Conservation (phyloP, 768 basidiomycete genomes). For the Mycena olivaceomarginata region DNA sequence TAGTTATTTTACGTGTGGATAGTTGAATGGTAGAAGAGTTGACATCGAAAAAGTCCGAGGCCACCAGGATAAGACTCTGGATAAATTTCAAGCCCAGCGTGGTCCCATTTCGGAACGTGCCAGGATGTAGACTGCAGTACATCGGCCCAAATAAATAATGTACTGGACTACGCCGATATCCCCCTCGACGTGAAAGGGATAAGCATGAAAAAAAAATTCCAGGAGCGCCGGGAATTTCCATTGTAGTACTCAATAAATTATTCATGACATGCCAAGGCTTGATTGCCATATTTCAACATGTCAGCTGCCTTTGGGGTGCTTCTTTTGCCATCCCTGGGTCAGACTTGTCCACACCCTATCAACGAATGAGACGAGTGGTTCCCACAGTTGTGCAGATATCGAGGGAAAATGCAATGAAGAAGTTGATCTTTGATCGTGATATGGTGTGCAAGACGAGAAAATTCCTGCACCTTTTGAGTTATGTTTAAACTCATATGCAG, state of each 20-base stretch:
- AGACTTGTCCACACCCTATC: constrained; percentile 6
- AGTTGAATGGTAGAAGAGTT: constrained; percentile 26
- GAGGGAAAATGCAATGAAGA: no score
- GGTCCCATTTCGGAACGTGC: no score
- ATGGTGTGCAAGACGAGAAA: not conserved
- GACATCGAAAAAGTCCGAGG: constrained; percentile 27
- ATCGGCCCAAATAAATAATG: no score
- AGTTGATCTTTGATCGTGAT: no score
- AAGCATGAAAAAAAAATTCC: constrained; percentile 13
- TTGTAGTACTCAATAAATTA: constrained; percentile 4
- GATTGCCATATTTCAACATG: constrained; percentile 10
- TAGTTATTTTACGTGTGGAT: constrained; percentile 20
- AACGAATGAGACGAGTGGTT: not conserved
- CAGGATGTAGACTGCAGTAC: no score
- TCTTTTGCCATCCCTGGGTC: constrained; percentile 14
- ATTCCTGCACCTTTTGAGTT: not conserved
- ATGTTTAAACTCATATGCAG: constrained; percentile 2
- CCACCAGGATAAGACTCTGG: no score
- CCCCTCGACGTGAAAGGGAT: constrained; percentile 19
- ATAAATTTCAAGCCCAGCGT: no score
- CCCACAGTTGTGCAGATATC: no score
- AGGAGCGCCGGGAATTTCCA: constrained; percentile 20
- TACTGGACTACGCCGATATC: no score
- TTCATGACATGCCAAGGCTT: constrained; percentile 15
- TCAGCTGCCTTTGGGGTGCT: constrained; percentile 13